phyloP scores from a whole-genome alignment of 805 yeast species.

The Ogataea polymorpha region DNA sequence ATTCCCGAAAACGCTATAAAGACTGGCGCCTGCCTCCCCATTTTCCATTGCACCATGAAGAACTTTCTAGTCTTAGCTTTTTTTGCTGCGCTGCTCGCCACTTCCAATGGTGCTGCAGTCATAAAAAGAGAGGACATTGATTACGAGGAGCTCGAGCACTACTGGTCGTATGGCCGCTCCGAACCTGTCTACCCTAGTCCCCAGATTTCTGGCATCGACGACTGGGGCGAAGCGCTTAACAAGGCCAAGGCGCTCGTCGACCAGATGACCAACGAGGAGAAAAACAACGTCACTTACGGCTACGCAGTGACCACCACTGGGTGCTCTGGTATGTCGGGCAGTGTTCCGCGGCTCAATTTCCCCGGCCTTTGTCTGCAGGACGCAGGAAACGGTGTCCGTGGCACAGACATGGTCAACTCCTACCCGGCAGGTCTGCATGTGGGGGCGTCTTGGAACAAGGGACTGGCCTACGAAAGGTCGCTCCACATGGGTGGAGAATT shows the following conservation, averaged over 20 bases:
- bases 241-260: slow-evolving; percentile 54
- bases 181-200: slow-evolving; percentile 22
- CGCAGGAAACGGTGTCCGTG: slow-evolving; percentile 60
- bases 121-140: slow-evolving; percentile 4
- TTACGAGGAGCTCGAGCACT: slow-evolving; percentile 7
- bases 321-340: slow-evolving; percentile 50
- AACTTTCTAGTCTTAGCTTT: background rate
- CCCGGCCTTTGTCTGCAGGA: slow-evolving; percentile 58
- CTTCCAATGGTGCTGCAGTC: slow-evolving; percentile 3
- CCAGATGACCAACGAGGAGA: slow-evolving; percentile 55
- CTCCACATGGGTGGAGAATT: slow-evolving; percentile 56
- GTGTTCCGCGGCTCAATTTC: slow-evolving; percentile 56
- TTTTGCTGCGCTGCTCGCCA: slow-evolving; percentile 1
- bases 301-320: slow-evolving; percentile 5
- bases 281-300: slow-evolving; percentile 61
- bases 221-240: slow-evolving; percentile 57
- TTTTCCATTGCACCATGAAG: background rate
- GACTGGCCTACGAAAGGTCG: slow-evolving; percentile 50
- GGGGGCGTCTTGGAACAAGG: slow-evolving; percentile 56
- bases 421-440: slow-evolving; percentile 60
- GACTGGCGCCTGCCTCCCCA: background rate
- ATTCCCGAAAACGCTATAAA: background rate
- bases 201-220: slow-evolving; percentile 18
- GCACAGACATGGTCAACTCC: slow-evolving; percentile 52
- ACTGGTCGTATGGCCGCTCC: slow-evolving; percentile 19